Base-by-base conservation (phyloP, 2,329 filamentous ascomycete genomes). In the Fusarium buxicola region DNA sequence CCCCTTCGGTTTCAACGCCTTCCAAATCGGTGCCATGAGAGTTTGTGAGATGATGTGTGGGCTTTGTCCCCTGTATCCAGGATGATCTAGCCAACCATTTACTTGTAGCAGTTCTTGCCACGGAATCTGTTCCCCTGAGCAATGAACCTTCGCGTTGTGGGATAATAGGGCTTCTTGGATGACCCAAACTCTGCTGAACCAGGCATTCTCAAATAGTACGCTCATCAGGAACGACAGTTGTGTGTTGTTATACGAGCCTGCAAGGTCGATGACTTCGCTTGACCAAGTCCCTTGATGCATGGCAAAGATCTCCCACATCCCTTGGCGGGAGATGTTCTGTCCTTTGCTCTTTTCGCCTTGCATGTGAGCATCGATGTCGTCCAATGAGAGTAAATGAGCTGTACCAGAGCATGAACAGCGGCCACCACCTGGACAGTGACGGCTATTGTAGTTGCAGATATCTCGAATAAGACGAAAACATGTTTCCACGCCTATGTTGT, bases 21-120 rank as follows among this genome's bases (percentile, higher is more conserved):
- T 67, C 64, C 63, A 67, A 3, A 67, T 67, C 0, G 63, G 49
- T 2, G 60, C 49, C 63, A 66, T 61, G 1, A 63, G 40, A 30
- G 40, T 46, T 31, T 58, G 56, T 0, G 63, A 45, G 1, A 46
- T 41, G 3, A 50, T 47, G 16, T 66, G 64, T 0, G 60, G 64
- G 3, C 41, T 57, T 38, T 66, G 64, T 1, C 16, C 8, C 3
- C 47, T 36, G 10, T 61, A 65, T 0, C 15, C 34, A 0, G 52
- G 35, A 1, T 55, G 15, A 10, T 50, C 56, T 9, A 66, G 50
- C 52, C 52, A 64, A 0, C 35, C 45, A 25, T 61, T 67, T 1
- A 66, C 53, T 25, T 53, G 18, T 0, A 66, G 8, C 2, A 66
- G 43, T 27, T 66, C 64, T n/a, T 59, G 41, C 64, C 64, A 66